Evolutionary conservation across 805 yeast genomes (phyloP).

Genomic region (Peterozyma toletana): DNA sequence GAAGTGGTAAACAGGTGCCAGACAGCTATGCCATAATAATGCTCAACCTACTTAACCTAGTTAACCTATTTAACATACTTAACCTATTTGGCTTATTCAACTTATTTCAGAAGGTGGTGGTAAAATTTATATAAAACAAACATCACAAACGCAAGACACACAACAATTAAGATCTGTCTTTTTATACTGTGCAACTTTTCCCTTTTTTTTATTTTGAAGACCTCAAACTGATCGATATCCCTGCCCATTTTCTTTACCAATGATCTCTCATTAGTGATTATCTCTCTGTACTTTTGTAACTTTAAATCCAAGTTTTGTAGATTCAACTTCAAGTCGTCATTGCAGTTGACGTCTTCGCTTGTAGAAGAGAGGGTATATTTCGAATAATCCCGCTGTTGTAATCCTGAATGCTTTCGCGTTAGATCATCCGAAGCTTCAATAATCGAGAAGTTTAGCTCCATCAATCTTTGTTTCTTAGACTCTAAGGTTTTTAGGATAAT

Average conservation of each 20-base stretch:
- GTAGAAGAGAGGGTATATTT: constrained; percentile 8
- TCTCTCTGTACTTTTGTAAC: constrained; percentile 5
- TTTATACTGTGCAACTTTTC: no score
- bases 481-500: constrained; percentile 17
- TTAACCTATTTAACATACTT: no score
- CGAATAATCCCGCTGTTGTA: constrained; percentile 13
- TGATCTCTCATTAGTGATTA: constrained; percentile 5
- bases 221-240: no score
- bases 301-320: constrained; percentile 16
- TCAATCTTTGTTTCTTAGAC: constrained; percentile 17
- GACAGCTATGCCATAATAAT: no score
- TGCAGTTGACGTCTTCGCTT: background rate
- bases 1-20: no score
- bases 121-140: no score
- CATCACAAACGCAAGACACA: no score
- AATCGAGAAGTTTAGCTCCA: constrained; percentile 18
- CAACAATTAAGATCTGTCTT: no score
- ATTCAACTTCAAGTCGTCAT: constrained; percentile 15
- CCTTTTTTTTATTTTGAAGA: no score
- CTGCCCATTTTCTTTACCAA: background rate
- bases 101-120: no score
- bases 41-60: no score
- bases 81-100: no score
- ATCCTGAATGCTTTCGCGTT: constrained; percentile 18
- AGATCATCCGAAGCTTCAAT: constrained; percentile 18